These are phyloP conservation scores for Panicum hallii DNA, from an alignment of 202 grass and related monocot species.

Conservation along the genomic window DNA sequence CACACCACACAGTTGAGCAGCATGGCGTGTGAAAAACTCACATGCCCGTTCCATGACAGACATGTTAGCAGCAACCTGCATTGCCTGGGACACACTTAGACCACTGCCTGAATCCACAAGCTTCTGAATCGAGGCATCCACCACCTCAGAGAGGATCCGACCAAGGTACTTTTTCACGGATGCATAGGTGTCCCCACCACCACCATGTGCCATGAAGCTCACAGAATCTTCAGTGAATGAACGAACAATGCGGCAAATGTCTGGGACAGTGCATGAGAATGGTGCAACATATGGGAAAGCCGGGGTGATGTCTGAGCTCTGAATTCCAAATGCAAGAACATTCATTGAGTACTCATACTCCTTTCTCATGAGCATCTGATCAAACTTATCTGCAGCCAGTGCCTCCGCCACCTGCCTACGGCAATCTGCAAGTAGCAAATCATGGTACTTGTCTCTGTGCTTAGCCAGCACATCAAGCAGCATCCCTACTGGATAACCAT, in stretches of 20 bases:
- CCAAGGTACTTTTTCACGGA: conserved; percentile 94
- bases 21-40: conserved; percentile 88
- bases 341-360: conserved; percentile 99
- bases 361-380: conserved; percentile 99
- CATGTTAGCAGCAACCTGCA: conserved; percentile 97
- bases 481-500: conserved; percentile 90
- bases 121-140: conserved; percentile 68
- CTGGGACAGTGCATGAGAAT: conserved; percentile 86
- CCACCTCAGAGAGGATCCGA: conserved; percentile 77
- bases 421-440: conserved; percentile 92
- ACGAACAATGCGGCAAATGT: conserved; percentile 92
- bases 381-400: conserved; percentile 85
- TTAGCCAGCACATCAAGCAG: conserved; percentile 84
- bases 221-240: conserved; percentile 97
- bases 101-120: conserved; percentile 70
- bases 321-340: conserved; percentile 94
- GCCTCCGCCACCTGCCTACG: conserved; percentile 88
- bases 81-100: conserved; percentile 88
- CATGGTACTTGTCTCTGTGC: conserved; percentile 96
- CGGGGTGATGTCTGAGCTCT: conserved; percentile 91
- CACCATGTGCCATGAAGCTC: conserved; percentile 96
- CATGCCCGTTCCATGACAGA: conserved; percentile 97
- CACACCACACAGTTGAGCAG: conserved; percentile 87
- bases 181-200: conserved; percentile 80
- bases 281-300: conserved; percentile 94